These are phyloP conservation scores for Mycena crocata DNA, from an alignment of 768 basidiomycete genomes.

Conservation along the genomic window DNA sequence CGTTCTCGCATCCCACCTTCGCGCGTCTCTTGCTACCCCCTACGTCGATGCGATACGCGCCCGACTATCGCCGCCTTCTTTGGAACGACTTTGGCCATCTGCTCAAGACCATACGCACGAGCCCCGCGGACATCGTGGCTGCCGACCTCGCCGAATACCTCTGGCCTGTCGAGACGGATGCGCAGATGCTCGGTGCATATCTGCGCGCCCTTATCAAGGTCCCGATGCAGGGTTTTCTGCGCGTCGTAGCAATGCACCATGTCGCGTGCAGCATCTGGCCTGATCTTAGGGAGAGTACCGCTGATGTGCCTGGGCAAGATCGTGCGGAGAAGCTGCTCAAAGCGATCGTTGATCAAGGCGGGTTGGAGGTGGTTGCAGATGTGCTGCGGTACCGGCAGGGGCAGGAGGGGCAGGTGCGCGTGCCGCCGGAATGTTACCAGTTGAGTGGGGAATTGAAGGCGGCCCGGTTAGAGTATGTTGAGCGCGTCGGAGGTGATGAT, in stretches of 20 bases:
- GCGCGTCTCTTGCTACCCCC: slow-evolving; percentile 81
- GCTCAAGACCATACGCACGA: slow-evolving; percentile 67
- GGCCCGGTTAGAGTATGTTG: slow-evolving; percentile 18
- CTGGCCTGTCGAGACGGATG: slow-evolving; percentile 75
- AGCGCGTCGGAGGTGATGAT: slow-evolving; percentile 16
- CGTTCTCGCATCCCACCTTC: slow-evolving; percentile 85
- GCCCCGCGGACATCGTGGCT: slow-evolving; percentile 63
- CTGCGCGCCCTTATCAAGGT: slow-evolving; percentile 65
- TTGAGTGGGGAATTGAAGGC: slow-evolving; percentile 37
- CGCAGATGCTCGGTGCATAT: slow-evolving; percentile 72
- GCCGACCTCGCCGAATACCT: slow-evolving; percentile 70
- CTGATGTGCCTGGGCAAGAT: slow-evolving; percentile 49
- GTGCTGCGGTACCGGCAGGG: slow-evolving; percentile 70
- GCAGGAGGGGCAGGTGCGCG: slow-evolving; percentile 45
- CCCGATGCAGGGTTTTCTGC: slow-evolving; percentile 66
- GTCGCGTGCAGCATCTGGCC: slow-evolving; percentile 81
- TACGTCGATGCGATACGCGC: slow-evolving; percentile 77
- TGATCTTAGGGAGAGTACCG: slow-evolving; percentile 55
- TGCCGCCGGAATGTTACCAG: slow-evolving; percentile 66
- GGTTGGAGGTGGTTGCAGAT: slow-evolving; percentile 58
- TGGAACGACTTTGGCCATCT: slow-evolving; percentile 85
- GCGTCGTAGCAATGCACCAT: slow-evolving; percentile 82
- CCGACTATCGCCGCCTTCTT: slow-evolving; percentile 86
- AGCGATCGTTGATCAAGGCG: slow-evolving; percentile 64
- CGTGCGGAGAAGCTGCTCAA: slow-evolving; percentile 60